Evolutionary conservation across 2,329 filamentous ascomycete genomes (phyloP), one percentile per base, ranked within the genome.

Genomic region (Fusarium sp.): DNA sequence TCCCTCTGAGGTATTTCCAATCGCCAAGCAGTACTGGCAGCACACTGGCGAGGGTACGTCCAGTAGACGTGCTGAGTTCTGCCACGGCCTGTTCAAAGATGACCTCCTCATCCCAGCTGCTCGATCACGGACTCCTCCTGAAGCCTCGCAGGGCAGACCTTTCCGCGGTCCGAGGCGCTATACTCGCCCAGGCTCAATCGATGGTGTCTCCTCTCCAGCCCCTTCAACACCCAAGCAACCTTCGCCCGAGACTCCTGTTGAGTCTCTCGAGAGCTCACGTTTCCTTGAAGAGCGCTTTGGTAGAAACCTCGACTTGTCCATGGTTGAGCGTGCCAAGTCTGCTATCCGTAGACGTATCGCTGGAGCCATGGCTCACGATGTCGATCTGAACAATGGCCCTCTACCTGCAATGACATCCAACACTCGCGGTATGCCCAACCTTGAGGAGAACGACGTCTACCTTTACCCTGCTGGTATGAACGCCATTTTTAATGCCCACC

Each of bases 21-120:
- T 93, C 67, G 94, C 94, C n/a, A 98, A 98, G 82, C 90, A 95
- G 78, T 98, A 97, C 79, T 99, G 96, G 96, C 96, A 98, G 81
- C 96, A 99, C 82, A 93, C 94, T 2, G 96, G 96, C 26, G 95
- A 98, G 70, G 96, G 96, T 22, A 88, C 98, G 20, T 98, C 95
- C 2, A 98, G 95, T 81, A 91, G 96, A 56, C 90, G 95, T 45
- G 95, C 94, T 39, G 96, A 98, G 80, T 98, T 97, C 82, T 98
- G 94, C 80, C 90, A 95, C 69, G 86, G 88, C 47, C 87, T 96
- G 4, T 90, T 97, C 72, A 88, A 88, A 42, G 91, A 96, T 70
- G 91, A 91, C 1, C 85, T 93, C 47, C 85, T 90, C 24, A 79
- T 84, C 13, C 81, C 80, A 4, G 75, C 80, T 22, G 72, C 75